Conservation (phyloP, 1,284 basidiomycete genomes). For the Lentinula novae-zelandiae region DNA sequence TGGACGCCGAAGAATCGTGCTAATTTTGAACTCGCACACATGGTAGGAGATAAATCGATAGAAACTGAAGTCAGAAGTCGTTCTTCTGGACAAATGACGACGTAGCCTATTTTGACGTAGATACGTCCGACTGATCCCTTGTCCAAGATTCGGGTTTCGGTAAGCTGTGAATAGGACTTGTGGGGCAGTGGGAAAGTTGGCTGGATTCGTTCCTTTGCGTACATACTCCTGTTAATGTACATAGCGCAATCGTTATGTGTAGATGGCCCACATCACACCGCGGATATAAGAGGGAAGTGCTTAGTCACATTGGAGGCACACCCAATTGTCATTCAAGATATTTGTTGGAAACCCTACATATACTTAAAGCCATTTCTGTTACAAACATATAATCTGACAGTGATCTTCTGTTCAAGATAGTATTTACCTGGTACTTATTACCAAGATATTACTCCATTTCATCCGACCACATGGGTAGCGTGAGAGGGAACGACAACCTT, state of each 20-base stretch:
- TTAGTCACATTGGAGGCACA: no score
- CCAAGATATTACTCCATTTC: background rate
- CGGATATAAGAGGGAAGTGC: background rate
- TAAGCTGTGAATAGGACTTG: background rate
- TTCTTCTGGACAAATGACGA: background rate
- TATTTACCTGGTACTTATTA: background rate
- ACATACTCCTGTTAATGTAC: background rate
- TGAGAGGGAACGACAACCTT: slow-evolving; percentile 12
- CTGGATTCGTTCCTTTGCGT: background rate
- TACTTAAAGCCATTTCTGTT: no score
- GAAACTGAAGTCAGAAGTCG: background rate
- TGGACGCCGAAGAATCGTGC: background rate
- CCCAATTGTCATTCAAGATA: no score
- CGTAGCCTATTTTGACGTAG: background rate
- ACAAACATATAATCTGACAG: no score
- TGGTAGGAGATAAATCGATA: no score
- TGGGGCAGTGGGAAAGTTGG: background rate
- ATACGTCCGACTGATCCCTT: background rate
- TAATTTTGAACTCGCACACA: no score
- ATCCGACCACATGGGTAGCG: slow-evolving; percentile 2
- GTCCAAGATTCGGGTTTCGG: background rate
- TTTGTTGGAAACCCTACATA: no score
- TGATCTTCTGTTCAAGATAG: no score
- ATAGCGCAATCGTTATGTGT: background rate
- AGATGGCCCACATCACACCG: background rate